A percentile compares a stretch with the other conserved stretches of the same genome.
phyloP scores from a whole-genome alignment of 768 basidiomycete genomes.

The Clavulina sp. region DNA sequence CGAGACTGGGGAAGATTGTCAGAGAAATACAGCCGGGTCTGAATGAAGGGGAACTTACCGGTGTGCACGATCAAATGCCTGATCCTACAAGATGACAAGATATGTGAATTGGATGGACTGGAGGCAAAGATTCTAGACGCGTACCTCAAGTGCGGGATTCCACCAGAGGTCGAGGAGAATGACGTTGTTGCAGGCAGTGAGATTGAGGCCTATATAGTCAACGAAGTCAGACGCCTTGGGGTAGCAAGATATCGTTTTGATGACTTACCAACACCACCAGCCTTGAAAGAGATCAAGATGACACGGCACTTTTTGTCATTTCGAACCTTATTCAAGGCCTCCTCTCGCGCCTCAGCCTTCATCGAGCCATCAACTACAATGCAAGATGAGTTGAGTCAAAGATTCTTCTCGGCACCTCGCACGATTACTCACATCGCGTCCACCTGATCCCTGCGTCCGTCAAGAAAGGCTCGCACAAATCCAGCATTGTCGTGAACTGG shows the following conservation, averaged over 20 bases:
- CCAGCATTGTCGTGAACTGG: conserved; percentile 74
- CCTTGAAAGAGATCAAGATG: conserved; percentile 93
- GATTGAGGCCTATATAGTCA: conserved; percentile 46
- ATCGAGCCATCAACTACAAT: conserved; percentile 74
- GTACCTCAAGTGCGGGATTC: conserved; percentile 72
- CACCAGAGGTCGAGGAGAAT: conserved; percentile 92
- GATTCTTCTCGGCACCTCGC: not conserved
- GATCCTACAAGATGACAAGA: conserved; percentile 34
- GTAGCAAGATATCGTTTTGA: conserved; percentile 1
- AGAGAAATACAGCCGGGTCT: not conserved
- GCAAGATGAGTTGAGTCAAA: no score
- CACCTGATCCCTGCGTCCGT: conserved; percentile 45
- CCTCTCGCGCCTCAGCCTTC: conserved; percentile 57
- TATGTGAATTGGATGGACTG: conserved; percentile 6
- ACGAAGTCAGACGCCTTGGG: not conserved
- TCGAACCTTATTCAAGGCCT: conserved; percentile 55
- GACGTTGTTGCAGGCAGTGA: conserved; percentile 88
- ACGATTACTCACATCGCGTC: conserved; percentile 58
- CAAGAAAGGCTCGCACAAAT: conserved; percentile 76
- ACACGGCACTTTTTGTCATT: conserved; percentile 39
- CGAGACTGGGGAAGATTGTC: conserved; percentile 26
- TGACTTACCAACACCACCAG: conserved; percentile 66
- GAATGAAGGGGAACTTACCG: conserved; percentile 20
- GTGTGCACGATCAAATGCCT: conserved; percentile 86
- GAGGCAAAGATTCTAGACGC: conserved; percentile 14